These are phyloP conservation scores for Hypoxylon rubiginosum DNA, from an alignment of 2,329 filamentous ascomycete species.

Conservation along the genomic window DNA sequence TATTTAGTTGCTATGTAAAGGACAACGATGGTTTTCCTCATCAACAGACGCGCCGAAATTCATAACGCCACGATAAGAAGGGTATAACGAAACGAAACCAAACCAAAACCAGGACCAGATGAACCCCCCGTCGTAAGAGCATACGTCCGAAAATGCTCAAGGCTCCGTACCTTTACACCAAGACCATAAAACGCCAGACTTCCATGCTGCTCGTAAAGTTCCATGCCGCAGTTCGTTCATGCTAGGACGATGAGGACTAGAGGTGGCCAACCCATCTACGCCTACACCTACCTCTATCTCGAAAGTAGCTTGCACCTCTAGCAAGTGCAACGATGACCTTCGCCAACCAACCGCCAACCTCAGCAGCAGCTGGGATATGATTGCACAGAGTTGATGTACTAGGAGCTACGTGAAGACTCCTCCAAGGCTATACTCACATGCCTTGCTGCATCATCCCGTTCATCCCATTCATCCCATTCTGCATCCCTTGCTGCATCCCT, in stretches of 20 bases:
- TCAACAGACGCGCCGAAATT: background rate
- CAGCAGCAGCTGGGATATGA: background rate
- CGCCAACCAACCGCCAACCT: background rate
- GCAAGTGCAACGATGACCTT: background rate
- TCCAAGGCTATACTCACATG: conserved; percentile 55
- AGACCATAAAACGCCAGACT: background rate
- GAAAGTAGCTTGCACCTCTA: background rate
- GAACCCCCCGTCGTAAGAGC: background rate
- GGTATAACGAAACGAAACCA: conserved; percentile 2
- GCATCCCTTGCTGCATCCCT: conserved; percentile 54
- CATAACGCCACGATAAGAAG: background rate
- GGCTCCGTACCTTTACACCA: background rate
- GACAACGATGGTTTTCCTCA: background rate
- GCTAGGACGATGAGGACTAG: background rate
- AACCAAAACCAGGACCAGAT: background rate
- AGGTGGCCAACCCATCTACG: background rate
- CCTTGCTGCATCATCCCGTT: conserved; percentile 62
- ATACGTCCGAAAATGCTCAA: background rate
- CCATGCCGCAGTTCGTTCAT: background rate
- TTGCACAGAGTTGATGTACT: background rate
- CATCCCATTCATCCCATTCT: conserved; percentile 38
- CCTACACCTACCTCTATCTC: background rate
- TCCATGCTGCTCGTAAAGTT: background rate
- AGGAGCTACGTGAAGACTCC: no score
- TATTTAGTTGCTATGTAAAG: no score